Conservation (phyloP, 2,329 filamentous ascomycete genomes). For the Coniella lustricola region DNA sequence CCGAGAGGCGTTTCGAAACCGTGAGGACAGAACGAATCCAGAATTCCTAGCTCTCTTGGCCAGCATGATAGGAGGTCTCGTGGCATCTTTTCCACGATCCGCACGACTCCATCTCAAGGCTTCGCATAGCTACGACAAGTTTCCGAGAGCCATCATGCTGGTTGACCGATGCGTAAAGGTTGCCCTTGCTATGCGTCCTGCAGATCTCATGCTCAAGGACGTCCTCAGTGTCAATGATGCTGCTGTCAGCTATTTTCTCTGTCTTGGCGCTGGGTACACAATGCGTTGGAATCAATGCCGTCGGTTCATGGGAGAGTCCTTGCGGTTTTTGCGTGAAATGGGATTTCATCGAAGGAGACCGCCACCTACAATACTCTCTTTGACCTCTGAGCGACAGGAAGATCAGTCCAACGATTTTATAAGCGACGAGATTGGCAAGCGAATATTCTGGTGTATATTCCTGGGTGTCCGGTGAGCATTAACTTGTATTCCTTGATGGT, state of each 20-base stretch:
- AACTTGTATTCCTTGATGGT: neutral
- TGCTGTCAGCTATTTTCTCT: slow-evolving; percentile 70
- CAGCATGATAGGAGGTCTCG: slow-evolving; percentile 67
- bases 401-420: slow-evolving; percentile 56
- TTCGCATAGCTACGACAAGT: slow-evolving; percentile 56
- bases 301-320: slow-evolving; percentile 65
- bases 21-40: slow-evolving; percentile 59
- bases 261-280: slow-evolving; percentile 59
- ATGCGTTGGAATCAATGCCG: slow-evolving; percentile 61
- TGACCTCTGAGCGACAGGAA: slow-evolving; percentile 34
- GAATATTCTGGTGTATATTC: slow-evolving; percentile 80
- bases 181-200: slow-evolving; percentile 59
- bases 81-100: slow-evolving; percentile 68
- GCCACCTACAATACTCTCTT: slow-evolving; percentile 30
- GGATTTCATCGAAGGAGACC: slow-evolving; percentile 52
- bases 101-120: slow-evolving; percentile 63
- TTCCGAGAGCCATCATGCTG: slow-evolving; percentile 61
- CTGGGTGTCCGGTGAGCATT: slow-evolving; percentile 56
- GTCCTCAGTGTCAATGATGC: slow-evolving; percentile 47
- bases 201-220: slow-evolving; percentile 40
- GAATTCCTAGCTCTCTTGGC: slow-evolving; percentile 65
- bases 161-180: slow-evolving; percentile 65
- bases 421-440: slow-evolving; percentile 65
- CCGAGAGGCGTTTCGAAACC: slow-evolving; percentile 57
- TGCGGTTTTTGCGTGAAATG: slow-evolving; percentile 62